Base-by-base conservation (phyloP, 192 early-diverging fungal genomes). In the Fimicolochytrium jonesii region DNA sequence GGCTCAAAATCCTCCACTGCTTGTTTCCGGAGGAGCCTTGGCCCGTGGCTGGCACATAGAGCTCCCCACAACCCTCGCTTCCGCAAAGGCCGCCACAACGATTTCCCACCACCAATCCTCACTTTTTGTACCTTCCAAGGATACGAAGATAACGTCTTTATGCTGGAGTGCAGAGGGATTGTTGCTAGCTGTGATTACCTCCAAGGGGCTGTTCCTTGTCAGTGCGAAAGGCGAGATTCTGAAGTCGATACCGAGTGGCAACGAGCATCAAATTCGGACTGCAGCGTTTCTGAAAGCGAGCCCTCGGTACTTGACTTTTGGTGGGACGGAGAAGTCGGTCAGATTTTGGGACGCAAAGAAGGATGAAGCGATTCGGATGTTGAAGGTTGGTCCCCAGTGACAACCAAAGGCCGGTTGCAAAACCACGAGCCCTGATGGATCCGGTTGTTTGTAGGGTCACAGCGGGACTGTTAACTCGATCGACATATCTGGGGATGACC, bases 321-420 rank as follows among this genome's bases (percentile, higher is more conserved):
- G 54, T 9, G 51, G 60, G n/a, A 48, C 51, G 13, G 31, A 46
- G 10, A 25, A 31, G 4, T 32, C 50, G 5, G 22, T 70, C 29
- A 11, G 28, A 1, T 42, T 70, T 25, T 73, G 71, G 71, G 71
- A 73, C 50, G 45, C 41, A 29, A 50, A 49, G 36, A 61, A 64
- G 17, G 7, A 39, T 4, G 46, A 64, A 41, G 18, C 48, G 9
- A 30, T 23, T 17, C 22, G 32, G 33, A n/a, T 37, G 6, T 41
- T 62, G 66, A 52, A 52, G 31, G 64, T 53, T 48, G 11, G 30
- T 6, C 30, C 25, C 36, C 39, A n/a, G 10, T 41, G 39, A 11
- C 10, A 42, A 42, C 17, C 41, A 15, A 15, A 15, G 41, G 20
- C 17, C 17, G 20, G 20, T n/a, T 15, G 41, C 17, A 42, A 18